Evolutionary conservation across 78 protist genomes (phyloP), one percentile per base, ranked within the genome.

Genomic region (Dictyostelium intermedium): DNA sequence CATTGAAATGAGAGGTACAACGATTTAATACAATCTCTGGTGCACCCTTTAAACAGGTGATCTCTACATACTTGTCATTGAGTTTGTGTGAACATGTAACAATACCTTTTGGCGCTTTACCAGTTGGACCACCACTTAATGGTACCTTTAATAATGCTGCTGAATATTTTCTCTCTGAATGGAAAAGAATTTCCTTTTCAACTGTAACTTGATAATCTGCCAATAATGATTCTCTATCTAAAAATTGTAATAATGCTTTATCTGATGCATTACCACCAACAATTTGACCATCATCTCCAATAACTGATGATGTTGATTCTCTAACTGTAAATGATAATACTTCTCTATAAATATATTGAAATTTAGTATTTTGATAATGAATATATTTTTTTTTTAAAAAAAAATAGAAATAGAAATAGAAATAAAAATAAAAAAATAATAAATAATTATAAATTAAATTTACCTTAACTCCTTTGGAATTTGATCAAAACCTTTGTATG

Each of bases 261-360:
- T 95, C 97, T 2, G 97, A 86, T n/a, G 97, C 93, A 70, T 95
- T 95, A 47, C 97, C 91, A 92, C 96, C 96, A 70, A 80, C 96
- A 50, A 92, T 82, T 84, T 85, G 96, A 53, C 92, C 96, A 56
- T 92, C 91, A 18, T 84, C 96, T 61, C 86, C 96, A 73, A 92
- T 92, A 41, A 92, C 83, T 34, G 96, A 83, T 18, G 87, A 78
- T 9, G 96, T 92, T 74, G 96, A 92, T 84, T 92, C 96, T 47
- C 91, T 50, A 41, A 92, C 93, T n/a, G 96, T 60, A 72, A 92
- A 92, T 16, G 96, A 80, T 35, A 92, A 72, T n/a, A 92, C 92
- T 9, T 85, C 91, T 39, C 91, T 39, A 34, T 34, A 34, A 72
- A 50, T 14, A 56, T 20, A 14, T n/a, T n/a, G n/a, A n/a, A n/a